These are phyloP conservation scores for Macrocybe sp. DNA, from an alignment of 1,284 basidiomycete genomes.

Conservation along the genomic window DNA sequence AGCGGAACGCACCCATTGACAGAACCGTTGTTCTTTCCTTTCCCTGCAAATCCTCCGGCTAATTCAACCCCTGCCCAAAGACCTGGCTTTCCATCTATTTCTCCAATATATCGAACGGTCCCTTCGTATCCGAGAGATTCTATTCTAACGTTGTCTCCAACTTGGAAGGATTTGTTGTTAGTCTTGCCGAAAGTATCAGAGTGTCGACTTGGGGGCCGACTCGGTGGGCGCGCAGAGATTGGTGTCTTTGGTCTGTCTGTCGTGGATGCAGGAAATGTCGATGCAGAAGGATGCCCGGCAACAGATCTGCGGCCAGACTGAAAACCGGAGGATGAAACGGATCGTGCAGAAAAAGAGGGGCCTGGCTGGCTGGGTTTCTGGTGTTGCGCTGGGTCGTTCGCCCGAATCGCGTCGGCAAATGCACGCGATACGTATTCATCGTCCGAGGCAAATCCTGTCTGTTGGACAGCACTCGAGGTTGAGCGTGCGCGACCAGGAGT, in stretches of 20 bases:
- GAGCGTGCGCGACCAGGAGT: constrained; percentile 69
- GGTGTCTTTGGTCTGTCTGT: constrained; percentile 51
- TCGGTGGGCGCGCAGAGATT: constrained; percentile 41
- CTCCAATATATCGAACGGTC: constrained; percentile 71
- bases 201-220: constrained; percentile 58
- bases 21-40: constrained; percentile 93
- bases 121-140: constrained; percentile 87
- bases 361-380: constrained; percentile 35
- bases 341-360: constrained; percentile 44
- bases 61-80: constrained; percentile 91
- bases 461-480: constrained; percentile 42
- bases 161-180: constrained; percentile 46
- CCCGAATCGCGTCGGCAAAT: constrained; percentile 70
- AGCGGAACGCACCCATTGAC: constrained; percentile 72
- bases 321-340: constrained; percentile 36
- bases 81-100: constrained; percentile 82
- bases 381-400: constrained; percentile 73
- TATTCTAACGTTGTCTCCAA: constrained; percentile 80
- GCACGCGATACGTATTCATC: constrained; percentile 57
- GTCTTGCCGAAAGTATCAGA: constrained; percentile 52
- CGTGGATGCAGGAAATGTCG: constrained; percentile 46
- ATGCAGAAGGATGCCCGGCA: constrained; percentile 26
- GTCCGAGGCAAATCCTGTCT: constrained; percentile 33
- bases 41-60: constrained; percentile 80
- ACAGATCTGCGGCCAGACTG: constrained; percentile 35